A percentile compares a stretch with the other conserved stretches of the same genome.
phyloP scores from a whole-genome alignment of 805 yeast genomes.

The Priceomyces medius region DNA sequence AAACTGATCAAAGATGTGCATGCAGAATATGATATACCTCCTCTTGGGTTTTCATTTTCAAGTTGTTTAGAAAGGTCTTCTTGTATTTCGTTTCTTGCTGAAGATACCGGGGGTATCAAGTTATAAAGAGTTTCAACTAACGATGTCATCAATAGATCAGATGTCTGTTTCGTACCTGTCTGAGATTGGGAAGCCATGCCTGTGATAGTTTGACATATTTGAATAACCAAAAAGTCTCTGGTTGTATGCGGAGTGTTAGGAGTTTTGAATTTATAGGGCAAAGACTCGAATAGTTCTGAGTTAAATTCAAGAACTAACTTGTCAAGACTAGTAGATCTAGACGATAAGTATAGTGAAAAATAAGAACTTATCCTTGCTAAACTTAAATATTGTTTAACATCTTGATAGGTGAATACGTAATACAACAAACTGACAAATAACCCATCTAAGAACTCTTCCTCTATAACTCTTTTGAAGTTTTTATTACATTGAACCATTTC shows the following conservation, averaged over 20 bases:
- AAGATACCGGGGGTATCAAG: conserved; percentile 42
- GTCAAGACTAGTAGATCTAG: conserved; percentile 36
- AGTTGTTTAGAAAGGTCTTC: conserved; percentile 23
- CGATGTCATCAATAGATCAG: conserved; percentile 40
- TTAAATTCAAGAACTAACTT: conserved; percentile 48
- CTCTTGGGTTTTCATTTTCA: conserved; percentile 33
- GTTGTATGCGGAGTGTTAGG: conserved; percentile 47
- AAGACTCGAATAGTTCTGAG: conserved; percentile 40
- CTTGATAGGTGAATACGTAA: conserved; percentile 52
- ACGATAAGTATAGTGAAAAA: conserved; percentile 50
- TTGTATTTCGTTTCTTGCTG: conserved; percentile 23
- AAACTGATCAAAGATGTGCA: conserved; percentile 46
- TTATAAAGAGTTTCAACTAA: conserved; percentile 63
- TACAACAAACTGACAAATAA: conserved; percentile 54
- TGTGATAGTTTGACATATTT: conserved; percentile 44
- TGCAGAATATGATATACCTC: conserved; percentile 53
- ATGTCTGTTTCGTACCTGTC: conserved; percentile 22
- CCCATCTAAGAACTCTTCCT: conserved; percentile 49
- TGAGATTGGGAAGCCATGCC: conserved; percentile 5
- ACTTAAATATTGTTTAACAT: conserved; percentile 34
- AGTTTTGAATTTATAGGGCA: conserved; percentile 56
- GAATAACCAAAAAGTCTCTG: conserved; percentile 62
- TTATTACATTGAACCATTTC: conserved; percentile 75
- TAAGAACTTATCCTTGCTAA: conserved; percentile 52
- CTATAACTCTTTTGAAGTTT: conserved; percentile 42